Percentiles rank a stretch among this genome's conserved stretches.
Evolutionary conservation across 2,329 filamentous ascomycete genomes (phyloP).

Genomic region (Lecanosticta acicola): DNA sequence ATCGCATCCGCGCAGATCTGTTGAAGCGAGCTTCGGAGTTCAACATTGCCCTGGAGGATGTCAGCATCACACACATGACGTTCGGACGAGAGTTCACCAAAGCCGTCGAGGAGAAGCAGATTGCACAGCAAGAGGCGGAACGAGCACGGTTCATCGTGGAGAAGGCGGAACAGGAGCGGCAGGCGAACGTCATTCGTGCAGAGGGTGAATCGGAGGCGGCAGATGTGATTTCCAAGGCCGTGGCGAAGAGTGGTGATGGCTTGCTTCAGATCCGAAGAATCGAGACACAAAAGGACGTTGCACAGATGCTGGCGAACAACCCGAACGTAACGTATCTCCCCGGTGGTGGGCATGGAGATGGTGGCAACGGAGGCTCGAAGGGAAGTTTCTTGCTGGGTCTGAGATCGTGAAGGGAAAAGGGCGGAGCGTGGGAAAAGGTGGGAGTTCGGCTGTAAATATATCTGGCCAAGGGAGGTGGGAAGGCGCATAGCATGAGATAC

Average conservation of each 20-base stretch:
- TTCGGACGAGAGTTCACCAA: constrained; percentile 98
- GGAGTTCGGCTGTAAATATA: not conserved
- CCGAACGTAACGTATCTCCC: constrained; percentile 95
- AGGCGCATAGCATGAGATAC: constrained; percentile 5
- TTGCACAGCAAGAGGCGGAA: constrained; percentile 98
- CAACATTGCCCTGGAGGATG: constrained; percentile 98
- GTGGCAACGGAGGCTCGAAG: constrained; percentile 46
- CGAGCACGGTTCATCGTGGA: constrained; percentile 96
- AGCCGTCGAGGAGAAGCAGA: constrained; percentile 99
- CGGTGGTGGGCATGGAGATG: constrained; percentile 55
- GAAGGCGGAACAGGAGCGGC: constrained; percentile 95
- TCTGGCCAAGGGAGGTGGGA: not conserved
- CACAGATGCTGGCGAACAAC: constrained; percentile 79
- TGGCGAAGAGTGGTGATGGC: constrained; percentile 87
- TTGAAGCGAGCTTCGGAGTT: constrained; percentile 91
- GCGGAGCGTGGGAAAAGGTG: constrained; percentile 6
- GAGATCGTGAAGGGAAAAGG: constrained; percentile 42
- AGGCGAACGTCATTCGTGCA: constrained; percentile 95
- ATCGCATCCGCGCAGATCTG: constrained; percentile 88
- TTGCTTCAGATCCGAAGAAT: constrained; percentile 95
- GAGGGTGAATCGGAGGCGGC: constrained; percentile 97
- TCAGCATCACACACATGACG: constrained; percentile 99
- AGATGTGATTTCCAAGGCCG: constrained; percentile 89
- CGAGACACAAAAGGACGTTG: constrained; percentile 94
- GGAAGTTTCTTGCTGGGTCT: constrained; percentile 63